Base-by-base conservation (phyloP, 495 filamentous ascomycete species). In the Neurospora pannonica region DNA sequence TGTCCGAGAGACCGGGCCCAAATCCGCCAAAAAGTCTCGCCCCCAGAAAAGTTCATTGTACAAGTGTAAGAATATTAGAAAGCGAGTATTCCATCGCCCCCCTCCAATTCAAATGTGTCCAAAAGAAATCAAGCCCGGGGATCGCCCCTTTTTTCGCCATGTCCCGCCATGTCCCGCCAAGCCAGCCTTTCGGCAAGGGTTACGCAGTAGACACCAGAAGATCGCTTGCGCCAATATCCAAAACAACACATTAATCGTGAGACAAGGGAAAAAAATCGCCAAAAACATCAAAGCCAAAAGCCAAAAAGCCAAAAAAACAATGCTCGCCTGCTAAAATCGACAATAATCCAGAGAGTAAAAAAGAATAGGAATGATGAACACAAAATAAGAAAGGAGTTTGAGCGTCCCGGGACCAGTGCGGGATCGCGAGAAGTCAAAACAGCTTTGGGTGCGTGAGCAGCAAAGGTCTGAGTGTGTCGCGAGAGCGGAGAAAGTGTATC, bases 381-480 rank as follows among this genome's bases (percentile, higher is more conserved):
- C 24, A 39, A 74, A 75, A 75, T 62, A 77, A 37, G 71, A 75
- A 76, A 78, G 74, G 72, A 77, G 74, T 75, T 21, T 54, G 21
- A 62, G 21, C 37, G 46, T 73, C 72, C 78, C 74, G 54, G 54
- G 77, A 77, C 74, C 70, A 48, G 71, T 71, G 72, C 74, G 73
- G 72, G 76, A 70, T 71, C 62, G 75, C 72, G 69, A 79, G 74
- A 74, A 77, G 72, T 73, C 72, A 46, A 76, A 81, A 74, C 77
- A 81, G 75, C 74, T 80, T 80, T 76, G 70, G 75, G 77, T 77
- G 80, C 80, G 80, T 82, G 80, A 82, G 80, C 80, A 78, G 77
- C 74, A 73, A 72, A 77, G 79, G 75, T 82, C 79, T 81, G 79
- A 74, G 77, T 75, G 74, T 79, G 78, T 81, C 79, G 79, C 79